Evolutionary conservation across 2,329 filamentous ascomycete genomes (phyloP).

Genomic region (Sclerotinia subarctica): DNA sequence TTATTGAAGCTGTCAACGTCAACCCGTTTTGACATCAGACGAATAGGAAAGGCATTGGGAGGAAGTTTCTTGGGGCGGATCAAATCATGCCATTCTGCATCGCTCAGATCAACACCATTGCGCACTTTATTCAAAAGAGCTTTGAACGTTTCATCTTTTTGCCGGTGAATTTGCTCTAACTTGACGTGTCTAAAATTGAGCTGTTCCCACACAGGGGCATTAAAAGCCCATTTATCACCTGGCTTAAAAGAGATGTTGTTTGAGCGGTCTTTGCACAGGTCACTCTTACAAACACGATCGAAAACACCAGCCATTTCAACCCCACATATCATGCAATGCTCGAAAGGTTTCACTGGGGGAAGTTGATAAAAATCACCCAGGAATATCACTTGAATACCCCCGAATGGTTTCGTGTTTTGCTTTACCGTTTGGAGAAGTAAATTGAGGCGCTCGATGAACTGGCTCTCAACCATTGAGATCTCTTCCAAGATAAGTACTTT

Average conservation of each 20-base stretch:
- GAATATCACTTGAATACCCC: slow-evolving; percentile 35
- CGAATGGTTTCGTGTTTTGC: slow-evolving; percentile 26
- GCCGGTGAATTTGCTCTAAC: slow-evolving; percentile 35
- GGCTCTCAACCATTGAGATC: slow-evolving; percentile 36
- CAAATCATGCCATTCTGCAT: slow-evolving; percentile 30
- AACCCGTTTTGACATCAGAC: slow-evolving; percentile 29
- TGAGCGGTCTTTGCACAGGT: slow-evolving; percentile 13
- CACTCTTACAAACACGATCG: slow-evolving; percentile 19
- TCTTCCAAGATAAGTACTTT: slow-evolving; percentile 34
- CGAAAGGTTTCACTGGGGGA: slow-evolving; percentile 35
- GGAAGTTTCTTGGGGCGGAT: slow-evolving; percentile 26
- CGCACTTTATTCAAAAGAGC: slow-evolving; percentile 34
- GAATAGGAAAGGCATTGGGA: slow-evolving; percentile 24
- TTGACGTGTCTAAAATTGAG: slow-evolving; percentile 30
- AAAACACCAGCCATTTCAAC: slow-evolving; percentile 20
- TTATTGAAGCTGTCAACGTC: slow-evolving; percentile 28
- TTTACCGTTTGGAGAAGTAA: slow-evolving; percentile 26
- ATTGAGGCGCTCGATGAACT: slow-evolving; percentile 33
- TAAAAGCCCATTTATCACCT: slow-evolving; percentile 35
- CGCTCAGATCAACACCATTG: slow-evolving; percentile 23
- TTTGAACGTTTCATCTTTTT: slow-evolving; percentile 33
- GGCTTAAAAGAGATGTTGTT: slow-evolving; percentile 11
- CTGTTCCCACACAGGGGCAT: slow-evolving; percentile 30
- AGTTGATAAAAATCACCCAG: slow-evolving; percentile 36
- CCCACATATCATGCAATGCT: slow-evolving; percentile 32